Conservation (phyloP, 2,329 filamentous ascomycete genomes). For the Xylaria multiplex region DNA sequence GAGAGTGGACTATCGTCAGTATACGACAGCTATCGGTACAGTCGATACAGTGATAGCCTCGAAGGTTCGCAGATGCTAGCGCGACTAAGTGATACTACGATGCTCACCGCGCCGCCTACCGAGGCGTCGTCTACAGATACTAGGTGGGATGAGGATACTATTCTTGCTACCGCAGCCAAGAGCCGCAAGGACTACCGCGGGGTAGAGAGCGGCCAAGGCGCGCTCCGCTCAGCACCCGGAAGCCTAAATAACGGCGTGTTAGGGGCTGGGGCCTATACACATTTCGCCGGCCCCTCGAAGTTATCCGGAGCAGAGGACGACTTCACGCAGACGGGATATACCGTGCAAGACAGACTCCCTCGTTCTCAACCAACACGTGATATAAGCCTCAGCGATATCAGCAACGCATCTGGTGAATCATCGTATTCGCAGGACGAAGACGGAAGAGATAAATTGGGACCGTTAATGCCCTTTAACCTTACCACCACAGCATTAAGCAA, state of each 20-base stretch:
- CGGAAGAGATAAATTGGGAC: constrained; percentile 27
- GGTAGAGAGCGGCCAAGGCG: neutral
- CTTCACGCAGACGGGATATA: neutral
- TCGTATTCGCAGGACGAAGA: constrained; percentile 39
- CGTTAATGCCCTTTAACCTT: constrained; percentile 17
- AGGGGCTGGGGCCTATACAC: constrained; percentile 1
- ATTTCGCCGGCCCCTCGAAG: neutral
- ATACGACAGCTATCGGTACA: constrained; percentile 46
- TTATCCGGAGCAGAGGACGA: neutral
- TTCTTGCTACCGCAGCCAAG: neutral
- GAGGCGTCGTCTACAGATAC: constrained; percentile 14
- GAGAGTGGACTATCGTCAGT: constrained; percentile 47
- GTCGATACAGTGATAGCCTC: constrained; percentile 25
- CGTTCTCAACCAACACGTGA: constrained; percentile 18
- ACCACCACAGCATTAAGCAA: constrained; percentile 17
- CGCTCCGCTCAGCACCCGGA: neutral
- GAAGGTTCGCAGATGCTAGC: constrained; percentile 29
- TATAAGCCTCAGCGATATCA: constrained; percentile 21
- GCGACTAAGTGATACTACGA: constrained; percentile 30
- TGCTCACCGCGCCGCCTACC: constrained; percentile 31
- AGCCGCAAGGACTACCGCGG: neutral
- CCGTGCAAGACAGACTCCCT: constrained; percentile 7
- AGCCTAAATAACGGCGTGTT: constrained; percentile 11
- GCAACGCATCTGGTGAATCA: constrained; percentile 27
- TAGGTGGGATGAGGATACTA: constrained; percentile 17